Evolutionary conservation across 2,329 filamentous ascomycete species (phyloP), one percentile per base, ranked within the genome.

Genomic region (Cercospora zeae-maydis): DNA sequence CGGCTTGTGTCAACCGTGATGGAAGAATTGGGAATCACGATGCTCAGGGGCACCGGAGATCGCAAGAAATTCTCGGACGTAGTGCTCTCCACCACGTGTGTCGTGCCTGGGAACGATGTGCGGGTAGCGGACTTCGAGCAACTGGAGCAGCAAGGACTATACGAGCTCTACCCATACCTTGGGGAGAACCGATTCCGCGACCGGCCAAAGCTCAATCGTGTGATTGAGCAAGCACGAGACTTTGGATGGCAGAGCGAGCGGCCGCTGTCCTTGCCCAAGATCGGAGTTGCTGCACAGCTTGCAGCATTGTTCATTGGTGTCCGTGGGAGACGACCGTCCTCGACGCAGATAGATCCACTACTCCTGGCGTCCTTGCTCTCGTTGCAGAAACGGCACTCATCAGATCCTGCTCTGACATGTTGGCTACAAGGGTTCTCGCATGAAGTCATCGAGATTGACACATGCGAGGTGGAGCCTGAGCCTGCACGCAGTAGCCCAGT

Each of bases 161-260:
- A 66, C 31, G n/a, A 39, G 19, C 33, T 64, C n/a, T 66, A 64
- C 47, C 64, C 64, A 9, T 39, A 24, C 11, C 33, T 56, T 4
- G 33, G 34, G 34, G 34, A 39, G 10, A 56, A 39, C 11, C 10
- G 21, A 58, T n/a, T n/a, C 42, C 36, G 37, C 30, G 14, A 27
- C 24, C 13, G 49, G 53, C 33, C 53, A 16, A 39, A 58, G 31
- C 47, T 63, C 19, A 54, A 33, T 13, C 49, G 61, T 33, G 30
- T 53, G 1, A 57, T 55, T 4, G 36, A 57, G 45, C 27, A 51
- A 21, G 10, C 47, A n/a, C 57, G 61, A 24, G 47, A 39, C 5
- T 63, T 58, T 16, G 54, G 52, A 34, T 63, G 57, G 42, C 14
- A 49, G 19, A 24, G 16, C 13, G 54, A 58, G 30, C 34, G 30